Base-by-base conservation (phyloP, 2,329 filamentous ascomycete species). In the Metarhizium album region DNA sequence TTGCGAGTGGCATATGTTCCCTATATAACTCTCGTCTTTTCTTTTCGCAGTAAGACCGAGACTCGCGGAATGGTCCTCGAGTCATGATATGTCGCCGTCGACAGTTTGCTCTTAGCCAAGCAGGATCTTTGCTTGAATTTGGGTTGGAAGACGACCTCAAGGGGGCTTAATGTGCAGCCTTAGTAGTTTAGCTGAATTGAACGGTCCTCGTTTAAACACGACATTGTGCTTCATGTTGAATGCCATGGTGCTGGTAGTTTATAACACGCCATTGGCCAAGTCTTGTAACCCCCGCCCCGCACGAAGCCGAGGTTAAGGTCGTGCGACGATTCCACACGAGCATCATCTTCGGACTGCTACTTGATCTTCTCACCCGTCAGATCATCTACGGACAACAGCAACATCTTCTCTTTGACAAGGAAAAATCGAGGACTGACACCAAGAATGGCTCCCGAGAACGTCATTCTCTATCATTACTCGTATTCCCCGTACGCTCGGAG, bases 391-490 rank as follows among this genome's bases (percentile, higher is more conserved):
- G 4, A 16, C 24, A n/a, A 5, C 16, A 43, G 22, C 11, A 22
- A 3, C 6, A 7, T 4, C 18, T 9, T 42, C 38, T 42, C 38
- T 11, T 22, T 20, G 2, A 4, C 8, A 11, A n/a, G 7, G 4
- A 24, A 14, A 13, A 23, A 4, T 3, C 13, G 6, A 4, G 20
- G 13, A 16, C 7, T 20, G 11, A 43, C 22, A 16, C 18, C 13
- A 43, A 43, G n/a, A 23, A 63, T 63, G 62, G 47, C 58, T 8
- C 38, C 46, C 38, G 50, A 55, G 23, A 48, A 52, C 3, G 74
- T 84, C 20, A 69, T 86, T 7, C 60, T 87, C 1, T 87, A 83
- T 63, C 82, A 86, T 64, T 87, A 87, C 62, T 62, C 71, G 1
- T 74, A 71, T 59, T 87, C 83, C 11, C 83, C 83, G 0, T 87